Evolutionary conservation across 495 filamentous ascomycete genomes (phyloP).

Genomic region (Lichina pygmaea): DNA sequence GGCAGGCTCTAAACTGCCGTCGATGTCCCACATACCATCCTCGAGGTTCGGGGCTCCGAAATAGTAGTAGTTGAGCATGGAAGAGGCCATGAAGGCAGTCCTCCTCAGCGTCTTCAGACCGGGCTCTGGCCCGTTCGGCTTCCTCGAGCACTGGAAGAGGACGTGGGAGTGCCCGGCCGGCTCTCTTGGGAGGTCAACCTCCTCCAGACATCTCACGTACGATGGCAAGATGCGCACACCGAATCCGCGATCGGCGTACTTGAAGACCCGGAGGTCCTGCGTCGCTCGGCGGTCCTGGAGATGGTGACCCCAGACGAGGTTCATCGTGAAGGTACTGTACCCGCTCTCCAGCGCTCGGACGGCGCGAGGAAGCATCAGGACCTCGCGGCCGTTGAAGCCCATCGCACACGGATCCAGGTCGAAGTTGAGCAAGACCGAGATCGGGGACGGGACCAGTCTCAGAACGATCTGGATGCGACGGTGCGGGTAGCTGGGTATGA

Average conservation of each 20-base stretch:
- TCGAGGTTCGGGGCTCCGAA: conserved; percentile 2
- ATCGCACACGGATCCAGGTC: conserved; percentile 16
- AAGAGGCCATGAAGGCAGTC: conserved; percentile 8
- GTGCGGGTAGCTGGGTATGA: conserved; percentile 9
- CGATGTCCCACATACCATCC: conserved; percentile 2
- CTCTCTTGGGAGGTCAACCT: background rate
- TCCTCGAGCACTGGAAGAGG: background rate
- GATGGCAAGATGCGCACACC: conserved; percentile 11
- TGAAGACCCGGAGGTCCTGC: conserved; percentile 10
- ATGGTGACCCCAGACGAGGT: conserved; percentile 13
- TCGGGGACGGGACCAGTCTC: conserved; percentile 9
- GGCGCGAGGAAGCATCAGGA: conserved; percentile 14
- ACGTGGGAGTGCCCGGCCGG: background rate
- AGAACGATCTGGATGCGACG: conserved; percentile 13
- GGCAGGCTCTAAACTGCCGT: background rate
- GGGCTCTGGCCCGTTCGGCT: conserved; percentile 4
- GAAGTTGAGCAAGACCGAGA: conserved; percentile 12
- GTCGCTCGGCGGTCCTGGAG: conserved; percentile 11
- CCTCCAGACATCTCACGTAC: conserved; percentile 8
- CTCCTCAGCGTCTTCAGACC: conserved; percentile 13
- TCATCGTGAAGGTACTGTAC: conserved; percentile 14
- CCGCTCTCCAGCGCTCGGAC: conserved; percentile 14
- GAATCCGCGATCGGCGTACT: conserved; percentile 14
- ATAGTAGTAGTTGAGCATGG: conserved; percentile 10
- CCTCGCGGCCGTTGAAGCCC: conserved; percentile 10